A percentile compares a stretch with the other conserved stretches of the same genome.
Conservation (phyloP, 2,329 filamentous ascomycete genomes). For the Botrytis tulipae region DNA sequence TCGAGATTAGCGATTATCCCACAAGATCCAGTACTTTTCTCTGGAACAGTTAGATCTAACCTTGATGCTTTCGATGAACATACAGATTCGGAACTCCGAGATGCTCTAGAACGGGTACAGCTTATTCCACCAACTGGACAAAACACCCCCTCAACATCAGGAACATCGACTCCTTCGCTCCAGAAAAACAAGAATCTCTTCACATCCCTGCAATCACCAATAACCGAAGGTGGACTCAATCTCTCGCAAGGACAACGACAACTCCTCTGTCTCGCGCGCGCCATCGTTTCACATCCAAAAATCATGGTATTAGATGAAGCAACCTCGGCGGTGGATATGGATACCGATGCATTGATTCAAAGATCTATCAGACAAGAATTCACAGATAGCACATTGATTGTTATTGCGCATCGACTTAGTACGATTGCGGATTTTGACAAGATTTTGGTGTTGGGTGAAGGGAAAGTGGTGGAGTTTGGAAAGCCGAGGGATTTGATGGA, state of each 20-base stretch:
- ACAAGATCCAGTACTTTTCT: conserved; percentile 79
- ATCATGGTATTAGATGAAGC: conserved; percentile 81
- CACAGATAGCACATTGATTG: conserved; percentile 63
- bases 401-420: conserved; percentile 73
- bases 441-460: conserved; percentile 69
- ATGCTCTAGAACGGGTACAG: conserved; percentile 69
- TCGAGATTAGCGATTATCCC: conserved; percentile 79
- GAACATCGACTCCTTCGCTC: conserved; percentile 34
- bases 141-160: conserved; percentile 41
- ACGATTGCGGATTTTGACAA: conserved; percentile 76
- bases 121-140: conserved; percentile 42
- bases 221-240: conserved; percentile 72
- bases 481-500: conserved; percentile 61
- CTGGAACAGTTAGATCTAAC: conserved; percentile 72
- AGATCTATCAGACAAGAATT: conserved; percentile 71
- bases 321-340: conserved; percentile 75
- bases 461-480: conserved; percentile 66
- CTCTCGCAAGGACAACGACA: conserved; percentile 75
- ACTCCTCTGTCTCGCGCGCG: conserved; percentile 70
- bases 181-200: conserved; percentile 63
- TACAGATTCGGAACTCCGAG: conserved; percentile 64
- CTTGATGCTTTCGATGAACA: conserved; percentile 74
- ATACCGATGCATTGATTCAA: conserved; percentile 72
- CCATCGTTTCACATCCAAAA: conserved; percentile 68
- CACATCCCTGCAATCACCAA: conserved; percentile 57